A percentile compares a stretch with the other conserved stretches of the same genome.
Evolutionary conservation across 1,139 yeast species (phyloP).

Genomic region (Debaryomyces singareniensis): DNA sequence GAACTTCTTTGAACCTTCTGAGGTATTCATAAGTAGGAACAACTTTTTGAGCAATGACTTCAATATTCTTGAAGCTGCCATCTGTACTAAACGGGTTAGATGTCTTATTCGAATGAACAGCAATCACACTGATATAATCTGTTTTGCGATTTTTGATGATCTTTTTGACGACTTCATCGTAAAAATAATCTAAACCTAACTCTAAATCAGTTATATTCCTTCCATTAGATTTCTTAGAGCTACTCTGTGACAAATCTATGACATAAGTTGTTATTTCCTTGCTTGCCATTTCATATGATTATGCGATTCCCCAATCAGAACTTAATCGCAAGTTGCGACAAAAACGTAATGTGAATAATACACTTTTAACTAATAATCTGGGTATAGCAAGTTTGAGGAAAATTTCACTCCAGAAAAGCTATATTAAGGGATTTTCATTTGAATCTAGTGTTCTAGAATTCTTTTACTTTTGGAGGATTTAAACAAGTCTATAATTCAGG

Average conservation of each 20-base stretch:
- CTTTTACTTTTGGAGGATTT: too few relatives aligned
- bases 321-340: too few relatives aligned
- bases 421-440: too few relatives aligned
- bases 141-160: conserved; percentile 48
- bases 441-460: too few relatives aligned
- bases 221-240: conserved; percentile 24
- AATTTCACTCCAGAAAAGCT: too few relatives aligned
- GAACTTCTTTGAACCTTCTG: conserved; percentile 8
- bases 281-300: conserved; percentile 19
- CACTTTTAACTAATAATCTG: too few relatives aligned
- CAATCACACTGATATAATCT: conserved; percentile 46
- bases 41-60: conserved; percentile 17
- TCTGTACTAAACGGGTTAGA: conserved; percentile 15
- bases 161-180: conserved; percentile 37
- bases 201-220: conserved; percentile 25
- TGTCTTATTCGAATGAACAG: conserved; percentile 27
- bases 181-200: conserved; percentile 32
- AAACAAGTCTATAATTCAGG: too few relatives aligned
- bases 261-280: conserved; percentile 49
- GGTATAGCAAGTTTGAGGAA: too few relatives aligned
- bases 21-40: conserved; percentile 19
- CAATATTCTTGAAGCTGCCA: conserved; percentile 19
- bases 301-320: too few relatives aligned
- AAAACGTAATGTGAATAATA: too few relatives aligned
- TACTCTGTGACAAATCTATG: conserved; percentile 43